Base-by-base conservation (phyloP, 495 filamentous ascomycete genomes). In the Monascus purpureus region DNA sequence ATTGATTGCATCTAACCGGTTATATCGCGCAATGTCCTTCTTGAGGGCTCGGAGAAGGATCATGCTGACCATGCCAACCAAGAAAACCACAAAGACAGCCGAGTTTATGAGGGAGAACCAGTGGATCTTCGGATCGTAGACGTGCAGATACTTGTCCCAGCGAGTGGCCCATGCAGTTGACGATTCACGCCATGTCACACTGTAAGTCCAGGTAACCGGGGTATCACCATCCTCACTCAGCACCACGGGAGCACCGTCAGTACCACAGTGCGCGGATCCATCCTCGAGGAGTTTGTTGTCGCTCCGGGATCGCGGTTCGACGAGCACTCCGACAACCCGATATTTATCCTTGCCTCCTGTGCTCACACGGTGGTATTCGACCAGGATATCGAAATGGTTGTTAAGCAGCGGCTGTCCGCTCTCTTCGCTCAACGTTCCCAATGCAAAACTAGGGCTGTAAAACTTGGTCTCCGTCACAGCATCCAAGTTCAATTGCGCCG, bases 21-120 rank as follows among this genome's bases (percentile, higher is more conserved):
- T 96, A 60, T 96, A 97, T 13, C 92, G 72, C 15, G 82, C 82
- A 49, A 97, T 94, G 50, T 97, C 90, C 63, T 90, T 93, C 47
- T 73, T 75, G 31, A 97, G 59, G 9, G 90, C 83, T 28, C 88
- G 70, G 39, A 90, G 55, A 11, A 97, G 70, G 19, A 95, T 80
- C 39, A 86, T 90, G 46, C 76, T 73, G 28, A 97, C 90, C 53
- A 87, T 94, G 22, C 82, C 72, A 13, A 84, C 77, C 20, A 97
- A 65, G 65, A 96, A 90, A 20, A 87, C 67, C 20, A 96, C 86
- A 40, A 97, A 88, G 31, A 94, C 71, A 7, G 92, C 76, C 22
- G 88, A 92, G 54, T 90, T 93, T 64, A 95, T 77, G 23, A 97
- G 72, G 8, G 83, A 94, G 55, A 94, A 90, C 90, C 90, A 97